A percentile compares a stretch with the other conserved stretches of the same genome.
Evolutionary conservation across 306 rosid species (phyloP).

Genomic region (Pyrus bretschneideri): DNA sequence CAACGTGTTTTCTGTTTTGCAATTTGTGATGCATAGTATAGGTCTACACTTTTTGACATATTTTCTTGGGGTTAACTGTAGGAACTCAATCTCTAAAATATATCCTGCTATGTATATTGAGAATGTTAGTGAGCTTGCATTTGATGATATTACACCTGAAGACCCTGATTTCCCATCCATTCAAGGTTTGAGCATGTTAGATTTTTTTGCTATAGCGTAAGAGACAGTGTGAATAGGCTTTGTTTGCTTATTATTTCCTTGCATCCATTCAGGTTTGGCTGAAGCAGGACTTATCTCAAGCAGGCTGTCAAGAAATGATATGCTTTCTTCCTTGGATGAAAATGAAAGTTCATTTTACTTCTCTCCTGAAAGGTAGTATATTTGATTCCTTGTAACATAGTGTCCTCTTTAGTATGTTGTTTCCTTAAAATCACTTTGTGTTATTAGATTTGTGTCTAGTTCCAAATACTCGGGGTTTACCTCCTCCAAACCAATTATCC

Average conservation of each 20-base stretch:
- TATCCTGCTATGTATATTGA: constrained; percentile 97
- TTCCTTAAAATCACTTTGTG: background rate
- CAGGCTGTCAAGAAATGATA: constrained; percentile 78
- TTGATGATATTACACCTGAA: constrained; percentile 78
- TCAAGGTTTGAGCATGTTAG: constrained; percentile 58
- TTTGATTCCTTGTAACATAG: background rate
- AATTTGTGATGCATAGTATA: background rate
- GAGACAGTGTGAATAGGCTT: background rate
- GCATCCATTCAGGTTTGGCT: constrained; percentile 72
- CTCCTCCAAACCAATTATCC: background rate
- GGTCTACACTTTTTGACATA: constrained; percentile 11
- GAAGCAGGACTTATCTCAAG: constrained; percentile 97
- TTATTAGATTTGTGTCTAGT: background rate
- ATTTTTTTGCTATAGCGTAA: background rate
- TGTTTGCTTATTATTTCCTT: constrained; percentile 1
- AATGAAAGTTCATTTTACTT: constrained; percentile 55
- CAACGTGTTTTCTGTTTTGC: background rate
- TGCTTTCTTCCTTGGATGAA: constrained; percentile 52
- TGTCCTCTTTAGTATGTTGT: background rate
- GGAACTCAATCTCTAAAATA: constrained; percentile 79
- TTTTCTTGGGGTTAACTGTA: constrained; percentile 23
- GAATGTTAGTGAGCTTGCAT: constrained; percentile 85
- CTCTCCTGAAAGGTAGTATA: constrained; percentile 65
- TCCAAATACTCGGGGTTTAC: background rate
- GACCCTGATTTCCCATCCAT: constrained; percentile 94